Evolutionary conservation across 1,284 basidiomycete species (phyloP), one percentile per base, ranked within the genome.

Genomic region (Ceratobasidium sp.): DNA sequence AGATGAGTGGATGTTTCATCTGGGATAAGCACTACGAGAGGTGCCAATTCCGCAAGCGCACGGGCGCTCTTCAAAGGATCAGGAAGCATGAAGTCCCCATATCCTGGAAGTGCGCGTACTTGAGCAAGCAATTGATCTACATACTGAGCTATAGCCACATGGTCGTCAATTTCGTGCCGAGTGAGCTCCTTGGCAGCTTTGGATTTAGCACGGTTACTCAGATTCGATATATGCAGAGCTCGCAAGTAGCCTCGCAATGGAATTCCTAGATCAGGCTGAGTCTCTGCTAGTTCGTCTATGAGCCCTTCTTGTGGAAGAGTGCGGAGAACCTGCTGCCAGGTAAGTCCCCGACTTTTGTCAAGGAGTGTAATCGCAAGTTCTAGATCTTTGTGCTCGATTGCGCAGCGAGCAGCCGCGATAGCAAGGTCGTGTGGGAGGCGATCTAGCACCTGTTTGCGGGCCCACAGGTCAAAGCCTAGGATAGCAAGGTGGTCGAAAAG

Each of bases 311-410:
- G 43, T 9, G 59, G 59, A n/a, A 62, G 59, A 3, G 59, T 47
- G 4, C 59, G 59, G 21, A 62, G 44, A 9, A 62, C 18, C 28
- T 62, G 59, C 32, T 28, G 43, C 59, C 59, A 62, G 16, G 38
- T 47, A 23, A 62, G 44, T n/a, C 59, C 59, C 9, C 59, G 59
- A n/a, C 59, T 46, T n/a, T 62, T 62, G 26, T 62, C 59, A 21
- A 62, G 59, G 28, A 62, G 44, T 46, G 18, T 44, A 7, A 62
- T 28, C 8, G 59, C 59, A 28, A 62, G 59, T 44, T 62, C 59
- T 1, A 47, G 26, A 49, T 47, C 26, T 1, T 49, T 14, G 41
- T 32, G 23, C 18, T 46, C 13, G n/a, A 62, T 62, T 16, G 59
- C 59, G 13, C 44, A 49, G 11, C 43, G 43, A 9, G 59, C 59